phyloP scores from a whole-genome alignment of 1,284 basidiomycete genomes.

The Ceraceosorus guamensis region DNA sequence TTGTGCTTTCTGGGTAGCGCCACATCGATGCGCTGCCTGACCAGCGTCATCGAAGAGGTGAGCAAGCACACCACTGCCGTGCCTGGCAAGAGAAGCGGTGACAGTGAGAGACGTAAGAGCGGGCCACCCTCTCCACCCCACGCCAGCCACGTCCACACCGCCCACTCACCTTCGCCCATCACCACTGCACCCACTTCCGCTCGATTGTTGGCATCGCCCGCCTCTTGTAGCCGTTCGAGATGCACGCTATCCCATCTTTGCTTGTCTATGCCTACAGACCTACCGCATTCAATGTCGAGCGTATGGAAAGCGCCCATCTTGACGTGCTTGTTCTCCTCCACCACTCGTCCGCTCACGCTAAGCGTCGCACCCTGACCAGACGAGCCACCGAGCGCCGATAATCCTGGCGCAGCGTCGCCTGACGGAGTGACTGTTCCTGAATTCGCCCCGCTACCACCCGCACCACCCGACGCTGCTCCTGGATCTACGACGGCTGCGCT shows the following conservation, averaged over 20 bases:
- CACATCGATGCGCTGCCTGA: slow-evolving; percentile 82
- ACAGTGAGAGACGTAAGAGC: not conserved
- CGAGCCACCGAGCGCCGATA: slow-evolving; percentile 5
- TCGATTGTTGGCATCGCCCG: slow-evolving; percentile 80
- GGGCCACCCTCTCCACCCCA: too few species aligned
- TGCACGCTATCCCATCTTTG: slow-evolving; percentile 84
- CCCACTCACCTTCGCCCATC: slow-evolving; percentile 67
- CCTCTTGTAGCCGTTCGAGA: slow-evolving; percentile 71
- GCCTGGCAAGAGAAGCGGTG: slow-evolving; percentile 53
- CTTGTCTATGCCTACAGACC: slow-evolving; percentile 89
- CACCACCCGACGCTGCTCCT: slow-evolving; percentile 9
- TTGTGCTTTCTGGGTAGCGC: slow-evolving; percentile 74
- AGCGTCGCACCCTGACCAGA: slow-evolving; percentile 54
- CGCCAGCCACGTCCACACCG: too few species aligned
- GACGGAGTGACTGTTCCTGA: too few species aligned
- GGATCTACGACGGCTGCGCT: slow-evolving; percentile 34
- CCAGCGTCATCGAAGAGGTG: slow-evolving; percentile 92
- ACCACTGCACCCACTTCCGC: slow-evolving; percentile 96
- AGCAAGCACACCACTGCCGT: slow-evolving; percentile 87
- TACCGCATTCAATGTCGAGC: slow-evolving; percentile 81
- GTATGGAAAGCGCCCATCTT: slow-evolving; percentile 94
- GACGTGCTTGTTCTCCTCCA: slow-evolving; percentile 83
- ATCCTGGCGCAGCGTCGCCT: too few species aligned
- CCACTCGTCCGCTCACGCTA: slow-evolving; percentile 80
- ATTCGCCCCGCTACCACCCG: too few species aligned